Percentiles rank a stretch among this genome's conserved stretches.
phyloP scores from a whole-genome alignment of 2,329 filamentous ascomycete species.

The Lithohypha guttulata region DNA sequence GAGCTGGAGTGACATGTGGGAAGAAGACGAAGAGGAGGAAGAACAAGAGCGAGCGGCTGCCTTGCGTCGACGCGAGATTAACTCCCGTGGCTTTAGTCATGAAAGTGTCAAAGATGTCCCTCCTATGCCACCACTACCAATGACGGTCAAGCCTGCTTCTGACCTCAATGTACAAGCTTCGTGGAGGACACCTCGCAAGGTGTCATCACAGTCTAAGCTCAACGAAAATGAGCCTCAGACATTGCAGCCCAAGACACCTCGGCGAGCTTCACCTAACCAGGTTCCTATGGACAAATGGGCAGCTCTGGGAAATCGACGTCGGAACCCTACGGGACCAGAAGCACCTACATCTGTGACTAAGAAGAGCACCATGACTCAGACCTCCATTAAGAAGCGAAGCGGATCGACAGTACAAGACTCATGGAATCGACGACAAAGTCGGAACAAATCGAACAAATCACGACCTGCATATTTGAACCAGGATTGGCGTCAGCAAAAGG shows the following conservation, averaged over 20 bases:
- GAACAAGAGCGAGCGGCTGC: conserved; percentile 51
- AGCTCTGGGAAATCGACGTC: conserved; percentile 71
- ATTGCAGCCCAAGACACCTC: conserved; percentile 31
- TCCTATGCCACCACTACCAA: conserved; percentile 41
- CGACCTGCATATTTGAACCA: conserved; percentile 33
- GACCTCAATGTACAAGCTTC: conserved; percentile 37
- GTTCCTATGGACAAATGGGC: conserved; percentile 70
- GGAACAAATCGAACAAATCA: conserved; percentile 25
- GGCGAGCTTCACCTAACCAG: conserved; percentile 50
- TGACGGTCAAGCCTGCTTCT: conserved; percentile 45
- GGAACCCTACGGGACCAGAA: conserved; percentile 45
- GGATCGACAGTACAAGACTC: conserved; percentile 25
- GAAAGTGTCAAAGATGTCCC: conserved; percentile 50
- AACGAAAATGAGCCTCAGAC: conserved; percentile 47
- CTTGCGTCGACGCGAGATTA: conserved; percentile 50
- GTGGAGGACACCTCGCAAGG: conserved; percentile 36
- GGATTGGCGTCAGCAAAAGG: conserved; percentile 36
- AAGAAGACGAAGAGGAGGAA: conserved; percentile 77
- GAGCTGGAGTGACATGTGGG: conserved; percentile 98
- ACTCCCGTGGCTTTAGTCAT: conserved; percentile 68
- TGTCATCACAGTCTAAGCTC: conserved; percentile 40
- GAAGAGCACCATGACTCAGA: conserved; percentile 33
- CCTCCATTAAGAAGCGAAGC: conserved; percentile 33
- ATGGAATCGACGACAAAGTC: conserved; percentile 27
- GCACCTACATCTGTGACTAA: conserved; percentile 25